These are phyloP conservation scores for Komagataella mondaviorum DNA, from an alignment of 805 yeast genomes.

Conservation along the genomic window DNA sequence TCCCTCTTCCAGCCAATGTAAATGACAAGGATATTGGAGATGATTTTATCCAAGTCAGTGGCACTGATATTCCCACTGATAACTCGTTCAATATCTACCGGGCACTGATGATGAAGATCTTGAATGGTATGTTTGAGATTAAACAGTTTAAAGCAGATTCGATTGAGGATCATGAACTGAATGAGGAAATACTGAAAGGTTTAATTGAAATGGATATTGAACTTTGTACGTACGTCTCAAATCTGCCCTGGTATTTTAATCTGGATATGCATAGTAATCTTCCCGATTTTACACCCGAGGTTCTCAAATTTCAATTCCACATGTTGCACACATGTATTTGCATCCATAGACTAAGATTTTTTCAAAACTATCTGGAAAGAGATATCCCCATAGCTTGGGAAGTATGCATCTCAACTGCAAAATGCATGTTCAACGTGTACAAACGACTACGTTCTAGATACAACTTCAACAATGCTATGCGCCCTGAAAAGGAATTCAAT, in stretches of 20 bases:
- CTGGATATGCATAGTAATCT: conserved; percentile 1
- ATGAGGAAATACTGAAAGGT: background rate
- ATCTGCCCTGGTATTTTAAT: conserved; percentile 7
- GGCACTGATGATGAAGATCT: conserved; percentile 6
- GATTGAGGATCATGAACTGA: conserved; percentile 1
- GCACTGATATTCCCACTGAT: conserved; percentile 8
- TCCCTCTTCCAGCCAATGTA: conserved; percentile 19
- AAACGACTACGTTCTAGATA: background rate
- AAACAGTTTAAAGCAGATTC: background rate
- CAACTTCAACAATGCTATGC: background rate
- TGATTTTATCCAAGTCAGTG: conserved; percentile 1
- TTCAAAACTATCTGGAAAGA: background rate
- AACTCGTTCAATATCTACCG: conserved; percentile 7
- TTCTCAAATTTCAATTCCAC: conserved; percentile 11
- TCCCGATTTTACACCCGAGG: conserved; percentile 6
- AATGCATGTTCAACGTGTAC: background rate
- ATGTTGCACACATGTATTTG: conserved; percentile 9
- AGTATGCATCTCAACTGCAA: background rate
- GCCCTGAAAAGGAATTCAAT: background rate
- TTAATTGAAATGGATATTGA: conserved; percentile 3
- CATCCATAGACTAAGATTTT: conserved; percentile 7
- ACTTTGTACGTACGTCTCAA: conserved; percentile 6
- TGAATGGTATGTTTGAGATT: conserved; percentile 7
- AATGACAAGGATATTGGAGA: conserved; percentile 14
- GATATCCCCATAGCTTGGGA: background rate